phyloP scores from a whole-genome alignment of 192 early-diverging fungal species.

The Allomyces javanicus region DNA sequence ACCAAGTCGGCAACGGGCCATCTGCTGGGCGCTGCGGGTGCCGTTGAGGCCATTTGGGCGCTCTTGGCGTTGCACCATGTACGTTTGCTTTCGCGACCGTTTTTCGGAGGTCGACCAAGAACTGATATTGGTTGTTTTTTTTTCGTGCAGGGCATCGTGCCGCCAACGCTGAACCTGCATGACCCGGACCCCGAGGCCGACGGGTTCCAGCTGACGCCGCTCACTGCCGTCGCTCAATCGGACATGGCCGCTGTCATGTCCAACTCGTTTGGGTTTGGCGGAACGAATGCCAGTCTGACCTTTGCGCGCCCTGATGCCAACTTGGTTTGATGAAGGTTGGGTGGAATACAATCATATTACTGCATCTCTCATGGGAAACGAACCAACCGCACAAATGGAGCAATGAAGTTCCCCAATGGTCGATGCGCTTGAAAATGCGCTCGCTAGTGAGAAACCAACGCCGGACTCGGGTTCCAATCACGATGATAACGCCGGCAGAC shows the following conservation, averaged over 20 bases:
- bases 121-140: no score
- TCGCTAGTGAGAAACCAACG: no score
- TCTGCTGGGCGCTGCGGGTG: conserved; percentile 84
- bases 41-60: conserved; percentile 79
- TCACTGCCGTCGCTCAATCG: conserved; percentile 34
- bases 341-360: no score
- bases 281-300: conserved; percentile 49
- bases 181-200: conserved; percentile 15
- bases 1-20: conserved; percentile 47
- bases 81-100: conserved; percentile 1
- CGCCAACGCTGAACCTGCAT: conserved; percentile 69
- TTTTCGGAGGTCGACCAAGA: neutral
- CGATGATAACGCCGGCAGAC: no score
- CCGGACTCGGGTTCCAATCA: no score
- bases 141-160: conserved; percentile 34
- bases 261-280: conserved; percentile 88
- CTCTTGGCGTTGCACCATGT: conserved; percentile 52
- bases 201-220: conserved; percentile 57
- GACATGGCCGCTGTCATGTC: conserved; percentile 46
- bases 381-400: no score
- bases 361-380: no score
- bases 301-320: conserved; percentile 16
- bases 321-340: no score
- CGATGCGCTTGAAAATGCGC: no score
- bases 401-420: no score